These are phyloP conservation scores for Cryptococcus floricola DNA, from an alignment of 1,284 basidiomycete species.

Conservation along the genomic window DNA sequence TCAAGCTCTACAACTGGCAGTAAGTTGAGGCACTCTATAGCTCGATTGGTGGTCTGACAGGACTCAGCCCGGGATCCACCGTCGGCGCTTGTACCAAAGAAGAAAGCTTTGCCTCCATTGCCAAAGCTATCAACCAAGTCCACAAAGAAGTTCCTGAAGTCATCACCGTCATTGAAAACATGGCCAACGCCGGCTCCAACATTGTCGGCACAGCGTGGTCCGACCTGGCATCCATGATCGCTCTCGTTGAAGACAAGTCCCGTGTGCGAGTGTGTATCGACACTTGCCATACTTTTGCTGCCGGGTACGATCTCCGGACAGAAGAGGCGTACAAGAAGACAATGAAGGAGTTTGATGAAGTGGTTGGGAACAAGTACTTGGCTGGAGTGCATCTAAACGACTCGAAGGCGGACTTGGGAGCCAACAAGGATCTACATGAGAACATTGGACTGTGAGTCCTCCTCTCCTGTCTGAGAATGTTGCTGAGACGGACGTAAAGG, in stretches of 20 bases:
- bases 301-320: conserved; percentile 76
- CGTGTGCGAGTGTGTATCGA: conserved; percentile 80
- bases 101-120: conserved; percentile 63
- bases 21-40: conserved; percentile 50
- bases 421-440: conserved; percentile 73
- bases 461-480: background rate
- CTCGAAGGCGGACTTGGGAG: conserved; percentile 63
- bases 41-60: background rate
- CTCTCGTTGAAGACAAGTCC: conserved; percentile 66
- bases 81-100: conserved; percentile 64
- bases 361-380: conserved; percentile 68
- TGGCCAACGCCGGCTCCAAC: conserved; percentile 74
- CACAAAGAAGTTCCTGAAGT: conserved; percentile 64
- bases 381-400: conserved; percentile 82
- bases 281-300: conserved; percentile 80
- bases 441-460: conserved; percentile 70
- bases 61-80: conserved; percentile 68
- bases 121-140: conserved; percentile 69
- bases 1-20: conserved; percentile 81
- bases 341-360: conserved; percentile 60
- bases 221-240: conserved; percentile 67
- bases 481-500: conserved; percentile 42
- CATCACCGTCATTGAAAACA: conserved; percentile 76
- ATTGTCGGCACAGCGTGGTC: conserved; percentile 69
- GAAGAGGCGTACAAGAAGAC: conserved; percentile 42